These are phyloP conservation scores for Saturnispora sanitii DNA, from an alignment of 805 yeast genomes.

Conservation along the genomic window DNA sequence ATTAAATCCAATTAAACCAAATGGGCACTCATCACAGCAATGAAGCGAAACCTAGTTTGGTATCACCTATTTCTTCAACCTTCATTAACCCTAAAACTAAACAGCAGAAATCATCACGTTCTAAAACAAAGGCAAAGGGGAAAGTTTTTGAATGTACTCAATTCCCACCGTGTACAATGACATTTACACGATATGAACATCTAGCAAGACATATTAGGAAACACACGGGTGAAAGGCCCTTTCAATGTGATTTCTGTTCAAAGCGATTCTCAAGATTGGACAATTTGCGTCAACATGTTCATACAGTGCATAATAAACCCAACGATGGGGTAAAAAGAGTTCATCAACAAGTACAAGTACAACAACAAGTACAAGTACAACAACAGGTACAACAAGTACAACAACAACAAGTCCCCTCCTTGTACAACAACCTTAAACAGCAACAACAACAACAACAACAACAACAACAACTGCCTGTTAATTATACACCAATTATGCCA, in stretches of 20 bases:
- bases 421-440: neutral
- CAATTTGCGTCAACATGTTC: constrained; percentile 84
- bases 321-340: constrained; percentile 25
- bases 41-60: too few species aligned
- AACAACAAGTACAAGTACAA: constrained; percentile 4
- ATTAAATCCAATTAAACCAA: too few species aligned
- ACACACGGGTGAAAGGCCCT: constrained; percentile 93
- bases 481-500: neutral
- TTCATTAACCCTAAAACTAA: too few species aligned
- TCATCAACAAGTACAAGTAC: constrained; percentile 12
- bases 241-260: constrained; percentile 73
- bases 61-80: neutral
- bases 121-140: constrained; percentile 40
- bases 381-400: constrained; percentile 4
- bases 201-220: constrained; percentile 85
- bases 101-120: too few species aligned
- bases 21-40: too few species aligned
- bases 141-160: constrained; percentile 79
- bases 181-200: constrained; percentile 86
- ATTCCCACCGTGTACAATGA: constrained; percentile 77
- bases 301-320: constrained; percentile 62
- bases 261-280: constrained; percentile 77
- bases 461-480: neutral
- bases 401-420: neutral
- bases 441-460: constrained; percentile 1